phyloP scores from a whole-genome alignment of 148 eudicot genomes.

The Rhododendron kiyosumense region DNA sequence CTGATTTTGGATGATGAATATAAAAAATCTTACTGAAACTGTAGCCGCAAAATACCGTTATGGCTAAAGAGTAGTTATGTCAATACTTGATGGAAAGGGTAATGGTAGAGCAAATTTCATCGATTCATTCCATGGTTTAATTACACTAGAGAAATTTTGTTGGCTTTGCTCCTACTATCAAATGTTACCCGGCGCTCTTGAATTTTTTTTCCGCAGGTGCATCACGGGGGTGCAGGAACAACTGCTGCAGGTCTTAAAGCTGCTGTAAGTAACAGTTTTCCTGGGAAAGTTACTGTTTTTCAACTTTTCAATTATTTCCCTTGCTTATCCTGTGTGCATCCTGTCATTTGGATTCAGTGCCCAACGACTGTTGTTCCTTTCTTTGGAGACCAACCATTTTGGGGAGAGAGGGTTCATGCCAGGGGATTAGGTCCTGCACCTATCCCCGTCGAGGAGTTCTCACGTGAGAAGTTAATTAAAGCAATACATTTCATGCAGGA shows the following conservation, averaged over 20 bases:
- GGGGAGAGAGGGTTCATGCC: constrained; percentile 86
- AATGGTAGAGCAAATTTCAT: background rate
- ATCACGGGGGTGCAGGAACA: constrained; percentile 86
- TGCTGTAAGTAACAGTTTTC: constrained; percentile 37
- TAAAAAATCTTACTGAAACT: background rate
- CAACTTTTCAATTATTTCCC: background rate
- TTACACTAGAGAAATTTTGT: background rate
- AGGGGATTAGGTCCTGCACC: constrained; percentile 89
- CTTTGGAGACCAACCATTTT: constrained; percentile 95
- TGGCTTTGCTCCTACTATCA: background rate
- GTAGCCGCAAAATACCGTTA: background rate
- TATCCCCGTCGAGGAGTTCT: constrained; percentile 67
- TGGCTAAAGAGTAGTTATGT: background rate
- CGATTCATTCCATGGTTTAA: background rate
- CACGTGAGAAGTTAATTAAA: constrained; percentile 47
- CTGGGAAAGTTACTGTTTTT: background rate
- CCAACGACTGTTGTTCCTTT: constrained; percentile 92
- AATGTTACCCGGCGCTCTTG: background rate
- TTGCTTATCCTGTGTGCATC: background rate
- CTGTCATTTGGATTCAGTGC: constrained; percentile 45
- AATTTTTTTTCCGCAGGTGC: constrained; percentile 33
- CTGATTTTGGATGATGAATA: background rate
- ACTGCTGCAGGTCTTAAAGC: constrained; percentile 86
- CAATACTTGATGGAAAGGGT: background rate
- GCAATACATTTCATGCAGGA: constrained; percentile 73